Percentiles rank a stretch among this genome's conserved stretches.
phyloP scores from a whole-genome alignment of 768 basidiomycete species.

The Leucocoprinus sp. region DNA sequence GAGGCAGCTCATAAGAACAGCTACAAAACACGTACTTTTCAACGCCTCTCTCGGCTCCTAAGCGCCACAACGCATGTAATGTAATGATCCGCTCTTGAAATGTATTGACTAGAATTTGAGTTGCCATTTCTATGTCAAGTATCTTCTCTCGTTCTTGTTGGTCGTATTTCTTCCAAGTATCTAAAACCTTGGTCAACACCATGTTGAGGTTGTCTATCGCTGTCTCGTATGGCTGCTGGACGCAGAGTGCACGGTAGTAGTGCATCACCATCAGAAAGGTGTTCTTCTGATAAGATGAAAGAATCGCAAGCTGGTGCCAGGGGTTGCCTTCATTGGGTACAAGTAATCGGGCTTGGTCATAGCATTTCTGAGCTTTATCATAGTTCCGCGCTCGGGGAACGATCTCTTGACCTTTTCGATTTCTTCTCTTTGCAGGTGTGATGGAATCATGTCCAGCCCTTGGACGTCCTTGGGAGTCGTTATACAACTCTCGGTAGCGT shows the following conservation, averaged over 20 bases:
- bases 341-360: conserved; percentile 77
- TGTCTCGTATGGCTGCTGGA: conserved; percentile 77
- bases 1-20: conserved; percentile 9
- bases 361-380: conserved; percentile 68
- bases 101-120: conserved; percentile 46
- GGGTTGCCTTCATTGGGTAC: conserved; percentile 89
- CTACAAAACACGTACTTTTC: conserved; percentile 44
- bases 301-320: conserved; percentile 92
- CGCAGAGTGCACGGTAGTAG: conserved; percentile 89
- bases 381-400: conserved; percentile 59
- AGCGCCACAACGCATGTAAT: conserved; percentile 69
- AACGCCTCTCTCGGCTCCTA: conserved; percentile 40
- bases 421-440: conserved; percentile 30
- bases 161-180: conserved; percentile 42
- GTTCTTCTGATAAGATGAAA: conserved; percentile 79
- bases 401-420: conserved; percentile 38
- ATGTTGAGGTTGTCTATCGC: conserved; percentile 79
- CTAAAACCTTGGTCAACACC: conserved; percentile 58
- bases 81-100: conserved; percentile 73
- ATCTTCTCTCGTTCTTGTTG: conserved; percentile 30
- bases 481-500: conserved; percentile 87
- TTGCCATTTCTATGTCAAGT: conserved; percentile 27
- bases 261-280: conserved; percentile 73
- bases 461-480: conserved; percentile 57
- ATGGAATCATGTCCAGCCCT: conserved; percentile 63